Evolutionary conservation across 2,329 filamentous ascomycete genomes (phyloP).

Genomic region (Exophiala sp.): DNA sequence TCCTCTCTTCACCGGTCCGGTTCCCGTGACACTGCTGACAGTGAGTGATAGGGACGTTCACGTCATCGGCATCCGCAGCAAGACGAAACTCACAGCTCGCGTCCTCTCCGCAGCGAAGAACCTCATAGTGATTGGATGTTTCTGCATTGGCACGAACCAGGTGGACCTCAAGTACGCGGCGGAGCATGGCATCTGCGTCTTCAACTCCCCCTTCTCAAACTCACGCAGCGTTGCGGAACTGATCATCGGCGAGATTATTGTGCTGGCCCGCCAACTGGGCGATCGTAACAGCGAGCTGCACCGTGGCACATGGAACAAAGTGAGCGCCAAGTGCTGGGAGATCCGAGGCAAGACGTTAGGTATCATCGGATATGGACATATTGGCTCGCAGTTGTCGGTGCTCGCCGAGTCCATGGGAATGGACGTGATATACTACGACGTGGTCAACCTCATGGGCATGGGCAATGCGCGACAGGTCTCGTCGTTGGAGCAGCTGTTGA

Average conservation of each 20-base stretch:
- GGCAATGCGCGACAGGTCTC: conserved; percentile 82
- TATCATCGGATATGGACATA: conserved; percentile 97
- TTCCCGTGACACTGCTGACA: background rate
- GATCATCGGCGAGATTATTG: conserved; percentile 90
- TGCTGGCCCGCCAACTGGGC: conserved; percentile 82
- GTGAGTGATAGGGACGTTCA: conserved; percentile 70
- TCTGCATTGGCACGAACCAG: conserved; percentile 98
- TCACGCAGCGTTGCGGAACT: conserved; percentile 95
- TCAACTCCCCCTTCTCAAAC: conserved; percentile 99
- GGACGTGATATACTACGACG: conserved; percentile 96
- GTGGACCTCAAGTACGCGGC: conserved; percentile 83
- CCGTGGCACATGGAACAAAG: conserved; percentile 94
- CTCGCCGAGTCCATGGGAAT: conserved; percentile 97
- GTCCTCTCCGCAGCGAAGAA: conserved; percentile 89
- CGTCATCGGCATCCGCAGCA: conserved; percentile 96
- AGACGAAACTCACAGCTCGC: conserved; percentile 86
- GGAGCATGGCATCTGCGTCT: conserved; percentile 84
- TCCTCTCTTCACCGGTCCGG: no score
- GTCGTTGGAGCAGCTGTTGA: conserved; percentile 71
- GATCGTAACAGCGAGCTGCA: conserved; percentile 95
- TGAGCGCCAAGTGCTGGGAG: conserved; percentile 95
- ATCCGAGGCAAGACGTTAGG: conserved; percentile 95
- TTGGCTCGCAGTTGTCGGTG: conserved; percentile 92
- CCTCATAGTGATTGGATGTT: conserved; percentile 92
- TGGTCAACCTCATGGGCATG: conserved; percentile 89